Base-by-base conservation (phyloP, 2,329 filamentous ascomycete species). In the Sporothrix brasiliensis region DNA sequence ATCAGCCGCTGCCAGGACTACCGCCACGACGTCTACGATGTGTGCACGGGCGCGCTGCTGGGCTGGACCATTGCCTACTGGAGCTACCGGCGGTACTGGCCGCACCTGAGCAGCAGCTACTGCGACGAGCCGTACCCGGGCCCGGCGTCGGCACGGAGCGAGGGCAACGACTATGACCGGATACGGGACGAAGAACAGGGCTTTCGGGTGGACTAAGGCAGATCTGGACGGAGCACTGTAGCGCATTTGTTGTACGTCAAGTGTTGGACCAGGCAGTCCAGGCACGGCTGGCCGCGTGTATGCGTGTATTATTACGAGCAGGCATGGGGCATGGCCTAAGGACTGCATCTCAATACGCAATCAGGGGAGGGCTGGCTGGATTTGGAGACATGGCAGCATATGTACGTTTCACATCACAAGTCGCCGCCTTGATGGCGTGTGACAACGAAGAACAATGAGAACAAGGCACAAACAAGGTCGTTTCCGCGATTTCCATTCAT, bases 1-100 rank as follows among this genome's bases (percentile, higher is more conserved):
- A 89, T 91, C 71, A 89, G 88, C 60, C 83, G 90, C 7, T 90
- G 88, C 74, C 85, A 91, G 78, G 89, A 91, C 77, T 91, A 92
- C 76, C 81, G 90, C 65, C 89, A 92, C 74, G 89, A 92, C 73
- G 89, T 91, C 2, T 91, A 89, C 73, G 89, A 92, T 75, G 89
- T 92, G 14, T 86, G 83, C 67, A 83, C 86, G 6, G 89, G 90
- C 0, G 86, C 86, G 0, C 77, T 86, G 34, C 80, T 92, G 16
- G 90, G 89, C 3, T 85, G 85, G 77, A 78, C 80, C 4, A 79
- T 91, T 41, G 86, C 88, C 2, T 88, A 88, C 76, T 91, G 88
- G 83, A 90, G 86, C 73, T 91, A 91, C 76, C 80, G 88, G 72
- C 80, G 88, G 73, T 89, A 90, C 76, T 91, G 87, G 83, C 88